These are phyloP conservation scores for Fomitopsis serialis DNA, from an alignment of 768 basidiomycete species.

Conservation along the genomic window DNA sequence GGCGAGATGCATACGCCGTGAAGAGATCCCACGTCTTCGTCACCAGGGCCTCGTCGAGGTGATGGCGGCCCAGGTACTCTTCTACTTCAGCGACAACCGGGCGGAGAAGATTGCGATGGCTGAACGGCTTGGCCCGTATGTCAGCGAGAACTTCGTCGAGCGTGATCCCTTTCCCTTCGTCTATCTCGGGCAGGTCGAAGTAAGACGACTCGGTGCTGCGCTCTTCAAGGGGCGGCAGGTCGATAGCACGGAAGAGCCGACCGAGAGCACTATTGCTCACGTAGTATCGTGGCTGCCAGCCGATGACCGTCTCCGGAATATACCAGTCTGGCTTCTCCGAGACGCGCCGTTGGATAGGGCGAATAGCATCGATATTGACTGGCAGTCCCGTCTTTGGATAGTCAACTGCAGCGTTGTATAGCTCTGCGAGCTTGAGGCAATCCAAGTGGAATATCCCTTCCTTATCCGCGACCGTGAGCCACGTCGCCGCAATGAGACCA, in stretches of 20 bases:
- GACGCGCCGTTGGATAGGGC: constrained; percentile 34
- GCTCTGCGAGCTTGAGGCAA: constrained; percentile 46
- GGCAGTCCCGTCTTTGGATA: constrained; percentile 50
- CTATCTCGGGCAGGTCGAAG: constrained; percentile 15
- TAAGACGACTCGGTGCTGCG: constrained; percentile 9
- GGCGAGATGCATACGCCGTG: constrained; percentile 36
- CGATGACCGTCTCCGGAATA: constrained; percentile 50
- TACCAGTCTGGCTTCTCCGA: constrained; percentile 53
- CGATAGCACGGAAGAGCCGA: constrained; percentile 53
- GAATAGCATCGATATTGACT: constrained; percentile 30
- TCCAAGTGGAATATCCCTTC: constrained; percentile 42
- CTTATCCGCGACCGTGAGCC: constrained; percentile 62
- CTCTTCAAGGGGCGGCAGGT: constrained; percentile 36
- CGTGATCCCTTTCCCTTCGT: constrained; percentile 15
- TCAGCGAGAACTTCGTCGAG: constrained; percentile 24
- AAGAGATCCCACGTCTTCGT: constrained; percentile 17
- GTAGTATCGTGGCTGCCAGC: constrained; percentile 21
- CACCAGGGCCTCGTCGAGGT: constrained; percentile 3
- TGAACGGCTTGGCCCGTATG: constrained; percentile 2
- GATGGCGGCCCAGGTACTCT: constrained; percentile 3
- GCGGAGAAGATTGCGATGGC: constrained; percentile 5
- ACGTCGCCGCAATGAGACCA: too few species aligned
- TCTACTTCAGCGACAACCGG: constrained; percentile 15
- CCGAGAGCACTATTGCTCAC: constrained; percentile 52
- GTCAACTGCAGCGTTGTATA: constrained; percentile 65